phyloP scores from a whole-genome alignment of 352 stramenopile genomes.

The Globisporangium yorkense region DNA sequence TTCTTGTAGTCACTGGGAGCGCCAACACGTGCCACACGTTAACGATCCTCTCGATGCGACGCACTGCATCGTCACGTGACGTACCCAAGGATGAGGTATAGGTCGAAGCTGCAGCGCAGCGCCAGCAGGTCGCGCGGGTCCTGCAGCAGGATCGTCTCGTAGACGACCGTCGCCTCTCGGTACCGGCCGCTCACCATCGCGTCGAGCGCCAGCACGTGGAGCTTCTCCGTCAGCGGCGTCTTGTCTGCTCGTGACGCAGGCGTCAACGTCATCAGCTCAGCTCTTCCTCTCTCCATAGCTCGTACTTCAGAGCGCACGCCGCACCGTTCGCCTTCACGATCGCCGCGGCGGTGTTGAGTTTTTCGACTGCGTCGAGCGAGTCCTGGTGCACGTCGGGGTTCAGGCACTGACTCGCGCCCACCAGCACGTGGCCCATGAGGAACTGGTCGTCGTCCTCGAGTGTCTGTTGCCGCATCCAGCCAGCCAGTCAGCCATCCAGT shows the following conservation, averaged over 20 bases:
- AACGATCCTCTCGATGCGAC: background rate
- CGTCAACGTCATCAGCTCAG: background rate
- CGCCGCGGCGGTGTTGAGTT: constrained; percentile 23
- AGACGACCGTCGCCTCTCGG: constrained; percentile 60
- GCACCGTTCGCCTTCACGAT: constrained; percentile 37
- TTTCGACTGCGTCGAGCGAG: constrained; percentile 35
- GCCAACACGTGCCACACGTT: background rate
- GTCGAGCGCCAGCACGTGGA: constrained; percentile 71
- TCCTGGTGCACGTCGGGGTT: constrained; percentile 62
- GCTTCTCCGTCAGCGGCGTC: constrained; percentile 40
- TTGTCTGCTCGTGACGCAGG: constrained; percentile 5
- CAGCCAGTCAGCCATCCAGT: background rate
- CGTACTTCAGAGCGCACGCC: background rate
- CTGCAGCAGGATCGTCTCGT: constrained; percentile 74
- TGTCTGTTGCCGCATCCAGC: constrained; percentile 13
- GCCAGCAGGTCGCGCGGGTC: constrained; percentile 67
- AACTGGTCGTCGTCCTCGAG: constrained; percentile 54
- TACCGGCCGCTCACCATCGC: constrained; percentile 60
- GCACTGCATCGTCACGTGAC: background rate
- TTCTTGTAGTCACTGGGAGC: constrained; percentile 66
- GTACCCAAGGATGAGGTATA: constrained; percentile 77
- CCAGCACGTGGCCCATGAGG: constrained; percentile 82
- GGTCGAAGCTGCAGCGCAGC: constrained; percentile 69
- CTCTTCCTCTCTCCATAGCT: background rate
- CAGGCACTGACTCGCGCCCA: constrained; percentile 68